Evolutionary conservation across 2,329 filamentous ascomycete species (phyloP).

Genomic region (Hymenoscyphus scutula): DNA sequence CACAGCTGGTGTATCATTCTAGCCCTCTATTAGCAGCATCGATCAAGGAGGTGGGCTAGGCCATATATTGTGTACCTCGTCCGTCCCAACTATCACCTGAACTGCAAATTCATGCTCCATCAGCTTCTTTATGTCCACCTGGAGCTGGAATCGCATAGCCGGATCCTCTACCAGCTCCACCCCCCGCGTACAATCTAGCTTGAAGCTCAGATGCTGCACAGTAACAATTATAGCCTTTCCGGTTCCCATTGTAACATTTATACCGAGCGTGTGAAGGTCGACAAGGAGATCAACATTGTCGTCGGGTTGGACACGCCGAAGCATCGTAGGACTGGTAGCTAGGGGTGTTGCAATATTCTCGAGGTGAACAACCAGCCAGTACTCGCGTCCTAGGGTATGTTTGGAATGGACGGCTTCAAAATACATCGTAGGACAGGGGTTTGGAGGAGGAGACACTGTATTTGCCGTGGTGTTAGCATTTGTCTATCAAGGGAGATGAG

Average conservation of each 20-base stretch:
- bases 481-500: background rate
- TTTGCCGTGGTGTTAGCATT: background rate
- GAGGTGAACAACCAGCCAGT: conserved; percentile 4
- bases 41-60: background rate
- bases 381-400: conserved; percentile 6
- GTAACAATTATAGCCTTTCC: background rate
- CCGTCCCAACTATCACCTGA: too few relatives aligned
- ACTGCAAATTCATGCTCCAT: background rate
- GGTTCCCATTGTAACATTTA: background rate
- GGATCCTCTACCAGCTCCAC: conserved; percentile 3
- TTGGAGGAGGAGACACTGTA: background rate
- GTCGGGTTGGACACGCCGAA: too few relatives aligned
- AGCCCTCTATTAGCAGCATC: conserved; percentile 1
- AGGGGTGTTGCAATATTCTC: background rate
- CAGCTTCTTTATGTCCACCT: conserved; percentile 6
- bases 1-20: background rate
- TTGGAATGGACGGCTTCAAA: conserved; percentile 8
- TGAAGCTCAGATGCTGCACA: background rate
- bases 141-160: conserved; percentile 6
- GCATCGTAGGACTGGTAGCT: background rate
- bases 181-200: conserved; percentile 3
- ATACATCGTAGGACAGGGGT: conserved; percentile 1
- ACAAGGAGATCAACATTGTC: conserved; percentile 1
- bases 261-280: conserved; percentile 5
- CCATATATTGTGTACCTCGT: background rate